Evolutionary conservation across 2,329 filamentous ascomycete species (phyloP).

Genomic region (Immersiporthe knoxdaviesiana): DNA sequence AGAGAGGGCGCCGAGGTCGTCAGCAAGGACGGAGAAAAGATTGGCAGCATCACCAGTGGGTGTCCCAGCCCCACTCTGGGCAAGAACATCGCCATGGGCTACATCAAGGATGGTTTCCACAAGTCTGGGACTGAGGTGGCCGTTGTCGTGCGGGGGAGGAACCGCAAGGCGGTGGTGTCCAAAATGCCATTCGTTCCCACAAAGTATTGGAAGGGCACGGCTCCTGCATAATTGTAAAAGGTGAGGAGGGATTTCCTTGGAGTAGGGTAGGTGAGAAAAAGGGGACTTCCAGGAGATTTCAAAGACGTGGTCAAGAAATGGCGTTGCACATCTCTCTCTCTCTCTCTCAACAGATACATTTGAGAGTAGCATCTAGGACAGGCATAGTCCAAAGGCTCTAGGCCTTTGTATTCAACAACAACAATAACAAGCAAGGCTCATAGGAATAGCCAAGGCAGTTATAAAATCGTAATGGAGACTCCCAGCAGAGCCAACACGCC

Average conservation of each 20-base stretch:
- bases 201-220: slow-evolving; percentile 68
- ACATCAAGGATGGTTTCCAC: slow-evolving; percentile 79
- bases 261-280: not conserved
- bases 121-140: slow-evolving; percentile 82
- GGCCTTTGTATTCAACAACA: slow-evolving; percentile 9
- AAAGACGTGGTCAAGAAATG: not conserved
- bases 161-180: slow-evolving; percentile 72
- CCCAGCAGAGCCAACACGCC: not conserved
- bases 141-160: slow-evolving; percentile 76
- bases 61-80: slow-evolving; percentile 84
- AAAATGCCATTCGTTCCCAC: slow-evolving; percentile 89
- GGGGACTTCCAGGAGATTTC: not conserved
- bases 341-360: not conserved
- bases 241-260: not conserved
- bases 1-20: slow-evolving; percentile 86
- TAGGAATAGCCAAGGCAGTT: not conserved
- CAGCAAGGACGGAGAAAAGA: slow-evolving; percentile 62
- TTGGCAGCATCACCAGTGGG: slow-evolving; percentile 86
- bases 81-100: slow-evolving; percentile 96
- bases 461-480: not conserved
- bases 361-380: not conserved
- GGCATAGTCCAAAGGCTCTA: not conserved
- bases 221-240: slow-evolving; percentile 26
- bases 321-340: not conserved
- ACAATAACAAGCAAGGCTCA: not conserved